Conservation (phyloP, 73 alveolate species). For the Tetrahymena elliotti region DNA sequence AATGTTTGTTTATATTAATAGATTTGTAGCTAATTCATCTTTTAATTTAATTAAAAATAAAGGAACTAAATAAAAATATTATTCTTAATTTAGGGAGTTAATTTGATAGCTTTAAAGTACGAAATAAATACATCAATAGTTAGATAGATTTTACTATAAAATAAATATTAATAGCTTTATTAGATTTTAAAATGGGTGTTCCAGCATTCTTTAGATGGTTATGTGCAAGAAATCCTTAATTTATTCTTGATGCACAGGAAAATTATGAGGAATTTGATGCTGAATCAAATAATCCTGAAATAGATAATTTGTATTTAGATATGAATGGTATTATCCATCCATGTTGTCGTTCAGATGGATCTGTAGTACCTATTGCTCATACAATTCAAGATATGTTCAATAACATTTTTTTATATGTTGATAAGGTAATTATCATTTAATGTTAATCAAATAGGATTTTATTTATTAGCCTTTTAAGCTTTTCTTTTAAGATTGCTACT, state of each 20-base stretch:
- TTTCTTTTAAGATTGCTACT: no score
- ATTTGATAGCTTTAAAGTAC: neutral
- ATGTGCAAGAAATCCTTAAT: slow-evolving; percentile 83
- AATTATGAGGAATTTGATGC: neutral
- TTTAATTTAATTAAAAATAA: neutral
- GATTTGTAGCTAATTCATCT: neutral
- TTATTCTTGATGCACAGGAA: slow-evolving; percentile 60
- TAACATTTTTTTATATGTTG: slow-evolving; percentile 82
- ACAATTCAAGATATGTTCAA: slow-evolving; percentile 87
- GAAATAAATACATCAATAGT: neutral
- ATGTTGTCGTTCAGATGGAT: slow-evolving; percentile 79
- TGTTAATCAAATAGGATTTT: no score
- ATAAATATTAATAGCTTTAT: neutral
- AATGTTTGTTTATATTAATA: neutral
- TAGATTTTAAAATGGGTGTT: slow-evolving; percentile 76
- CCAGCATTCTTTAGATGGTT: slow-evolving; percentile 97
- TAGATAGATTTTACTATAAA: neutral
- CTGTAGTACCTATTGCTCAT: slow-evolving; percentile 77
- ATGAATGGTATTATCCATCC: slow-evolving; percentile 99
- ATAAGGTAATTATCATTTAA: slow-evolving; percentile 38
- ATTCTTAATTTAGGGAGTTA: neutral
- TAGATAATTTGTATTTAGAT: slow-evolving; percentile 96
- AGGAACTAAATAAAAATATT: neutral
- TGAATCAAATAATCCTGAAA: slow-evolving; percentile 48
- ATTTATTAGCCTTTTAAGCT: no score